Evolutionary conservation across 805 yeast genomes (phyloP), one percentile per base, ranked within the genome.

Genomic region (Hanseniaspora guilliermondii): DNA sequence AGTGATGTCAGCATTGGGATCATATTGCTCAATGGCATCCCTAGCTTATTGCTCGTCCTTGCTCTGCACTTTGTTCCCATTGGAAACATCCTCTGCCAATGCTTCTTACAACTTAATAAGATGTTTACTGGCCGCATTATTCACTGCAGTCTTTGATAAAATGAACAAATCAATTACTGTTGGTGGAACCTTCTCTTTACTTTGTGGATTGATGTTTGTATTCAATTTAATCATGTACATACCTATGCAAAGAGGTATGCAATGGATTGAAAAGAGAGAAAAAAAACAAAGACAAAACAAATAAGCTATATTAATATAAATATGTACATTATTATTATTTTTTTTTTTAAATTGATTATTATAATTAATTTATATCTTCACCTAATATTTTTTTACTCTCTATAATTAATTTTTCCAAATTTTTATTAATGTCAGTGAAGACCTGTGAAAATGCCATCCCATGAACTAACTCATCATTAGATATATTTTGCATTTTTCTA

Each of bases 121-220:
- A 60, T 88, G 96, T 62, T 69, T 78, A n/a, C 61, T 79, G 47
- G 83, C 83, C 37, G 95, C 95, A 0, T 73, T 78, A 1, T 79
- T 84, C 41, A 73, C 83, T n/a, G 93, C 86, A 0, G 81, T 80
- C 2, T 70, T 87, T 22, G 75, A 78, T 21, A 73, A 68, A 49
- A 84, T 88, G 89, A 70, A 73, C 16, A 53, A 55, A 0, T 58
- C 68, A 0, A 70, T 87, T 76, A 78, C 79, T 0, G 66, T 77
- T n/a, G 96, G 96, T 2, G 93, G 95, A 11, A 77, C 85, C 0
- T 86, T 80, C 62, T 81, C 94, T 0, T 71, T 87, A 14, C 68
- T 85, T 73, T 80, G 82, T 2, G 82, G 73, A 0, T 48, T 82
- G 2, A 70, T 76, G 25, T 41, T 68, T 17, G 33, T 65, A 12